A percentile compares a stretch with the other conserved stretches of the same genome.
phyloP scores from a whole-genome alignment of 176 grass and related monocot species.

The Bonia amplexicaulis region DNA sequence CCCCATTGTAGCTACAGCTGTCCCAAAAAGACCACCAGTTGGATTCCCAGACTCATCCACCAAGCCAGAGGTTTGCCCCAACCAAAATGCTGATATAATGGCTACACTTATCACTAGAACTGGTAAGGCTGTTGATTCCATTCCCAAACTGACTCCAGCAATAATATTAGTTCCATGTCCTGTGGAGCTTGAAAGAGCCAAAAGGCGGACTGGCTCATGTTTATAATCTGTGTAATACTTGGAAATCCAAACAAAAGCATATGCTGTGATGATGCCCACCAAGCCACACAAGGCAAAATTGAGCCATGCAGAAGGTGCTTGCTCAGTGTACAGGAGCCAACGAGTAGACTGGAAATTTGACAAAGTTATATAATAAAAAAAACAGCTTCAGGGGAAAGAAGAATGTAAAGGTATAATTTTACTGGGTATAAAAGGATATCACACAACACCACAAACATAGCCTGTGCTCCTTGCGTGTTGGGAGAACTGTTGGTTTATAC shows the following conservation, averaged over 20 bases:
- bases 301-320: constrained; percentile 94
- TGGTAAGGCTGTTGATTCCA: constrained; percentile 90
- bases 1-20: constrained; percentile 99
- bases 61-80: constrained; percentile 85
- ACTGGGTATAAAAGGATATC: not conserved
- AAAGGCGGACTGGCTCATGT: constrained; percentile 70
- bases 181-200: constrained; percentile 88
- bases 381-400: not conserved
- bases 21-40: constrained; percentile 95
- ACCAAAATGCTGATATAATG: constrained; percentile 84
- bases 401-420: not conserved
- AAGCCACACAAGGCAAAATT: constrained; percentile 93
- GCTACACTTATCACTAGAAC: constrained; percentile 90
- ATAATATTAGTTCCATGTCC: constrained; percentile 99
- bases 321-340: constrained; percentile 99
- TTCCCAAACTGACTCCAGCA: constrained; percentile 85
- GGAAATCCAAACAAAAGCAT: constrained; percentile 93
- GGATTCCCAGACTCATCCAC: constrained; percentile 74
- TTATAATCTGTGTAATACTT: constrained; percentile 99
- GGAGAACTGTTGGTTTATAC: not conserved
- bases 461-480: not conserved
- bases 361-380: constrained; percentile 7
- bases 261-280: constrained; percentile 92
- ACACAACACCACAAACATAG: not conserved
- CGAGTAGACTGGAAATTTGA: constrained; percentile 72